These are phyloP conservation scores for Trichoderma endophyticum DNA, from an alignment of 2,329 filamentous ascomycete genomes.

Conservation along the genomic window DNA sequence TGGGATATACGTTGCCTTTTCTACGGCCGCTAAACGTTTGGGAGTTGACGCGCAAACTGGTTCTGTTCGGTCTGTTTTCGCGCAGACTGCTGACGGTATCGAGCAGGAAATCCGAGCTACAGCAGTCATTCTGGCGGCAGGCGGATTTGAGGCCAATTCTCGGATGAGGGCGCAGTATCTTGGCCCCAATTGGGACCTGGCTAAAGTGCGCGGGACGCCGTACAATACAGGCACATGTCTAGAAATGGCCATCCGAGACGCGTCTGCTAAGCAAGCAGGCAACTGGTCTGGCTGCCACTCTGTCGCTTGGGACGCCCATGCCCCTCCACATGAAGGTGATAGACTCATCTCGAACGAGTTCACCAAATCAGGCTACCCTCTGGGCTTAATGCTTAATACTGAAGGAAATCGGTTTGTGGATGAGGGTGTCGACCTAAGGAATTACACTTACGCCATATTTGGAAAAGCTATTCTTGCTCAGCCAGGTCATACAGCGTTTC, in stretches of 20 bases:
- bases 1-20: neutral
- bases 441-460: constrained; percentile 50
- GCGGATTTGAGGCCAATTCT: neutral
- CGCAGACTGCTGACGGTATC: neutral
- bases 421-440: constrained; percentile 62
- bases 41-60: neutral
- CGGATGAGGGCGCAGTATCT: neutral
- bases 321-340: constrained; percentile 53
- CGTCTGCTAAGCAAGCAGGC: neutral
- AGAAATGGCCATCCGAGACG: neutral
- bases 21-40: neutral
- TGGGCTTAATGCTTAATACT: constrained; percentile 62
- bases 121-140: neutral
- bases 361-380: constrained; percentile 66
- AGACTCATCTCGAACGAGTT: constrained; percentile 61
- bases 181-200: neutral
- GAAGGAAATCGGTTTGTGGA: constrained; percentile 62
- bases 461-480: constrained; percentile 60
- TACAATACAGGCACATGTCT: neutral
- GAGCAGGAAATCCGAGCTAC: neutral
- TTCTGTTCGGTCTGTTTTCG: neutral
- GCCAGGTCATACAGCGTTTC: constrained; percentile 57
- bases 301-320: constrained; percentile 63
- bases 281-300: constrained; percentile 57
- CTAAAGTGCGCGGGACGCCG: neutral